Evolutionary conservation across 768 basidiomycete genomes (phyloP).

Genomic region (Stropharia rugosoannulata): DNA sequence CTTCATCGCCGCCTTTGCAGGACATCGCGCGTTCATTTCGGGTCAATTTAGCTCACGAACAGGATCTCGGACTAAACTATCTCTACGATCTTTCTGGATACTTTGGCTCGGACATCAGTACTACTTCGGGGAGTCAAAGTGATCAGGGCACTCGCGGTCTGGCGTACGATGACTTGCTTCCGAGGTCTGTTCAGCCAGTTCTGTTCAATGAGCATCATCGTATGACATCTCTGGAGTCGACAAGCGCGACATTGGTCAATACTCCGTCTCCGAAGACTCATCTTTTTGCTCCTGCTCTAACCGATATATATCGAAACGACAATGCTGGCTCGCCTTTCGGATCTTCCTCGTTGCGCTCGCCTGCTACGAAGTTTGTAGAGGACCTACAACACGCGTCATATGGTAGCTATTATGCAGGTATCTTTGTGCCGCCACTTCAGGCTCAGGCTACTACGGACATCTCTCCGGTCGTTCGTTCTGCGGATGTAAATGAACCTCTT

Average conservation of each 20-base stretch:
- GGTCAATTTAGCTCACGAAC: slow-evolving; percentile 11
- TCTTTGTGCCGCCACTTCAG: slow-evolving; percentile 11
- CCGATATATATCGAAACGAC: slow-evolving; percentile 2
- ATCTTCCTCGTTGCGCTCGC: slow-evolving; percentile 10
- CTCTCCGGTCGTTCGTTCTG: slow-evolving; percentile 29
- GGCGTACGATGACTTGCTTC: neutral
- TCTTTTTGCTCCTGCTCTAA: slow-evolving; percentile 8
- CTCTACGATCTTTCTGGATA: slow-evolving; percentile 12
- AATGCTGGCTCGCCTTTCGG: slow-evolving; percentile 1
- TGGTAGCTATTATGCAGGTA: slow-evolving; percentile 13
- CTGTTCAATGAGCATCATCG: slow-evolving; percentile 20
- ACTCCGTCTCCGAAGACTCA: slow-evolving; percentile 21
- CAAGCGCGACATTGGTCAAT: slow-evolving; percentile 21
- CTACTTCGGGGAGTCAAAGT: slow-evolving; percentile 1
- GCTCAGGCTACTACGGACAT: slow-evolving; percentile 21
- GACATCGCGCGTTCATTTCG: slow-evolving; percentile 20
- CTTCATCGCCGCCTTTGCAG: slow-evolving; percentile 19
- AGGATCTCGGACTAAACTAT: slow-evolving; percentile 15
- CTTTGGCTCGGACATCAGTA: neutral
- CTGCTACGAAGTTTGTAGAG: slow-evolving; percentile 14
- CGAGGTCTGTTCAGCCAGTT: neutral
- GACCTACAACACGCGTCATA: slow-evolving; percentile 19
- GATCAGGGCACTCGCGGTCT: neutral
- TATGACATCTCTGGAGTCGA: slow-evolving; percentile 24
- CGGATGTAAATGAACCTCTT: slow-evolving; percentile 4